Percentiles rank a stretch among this genome's conserved stretches.
Conservation (phyloP, 768 basidiomycete genomes). For the Podaxis mareebaensis region DNA sequence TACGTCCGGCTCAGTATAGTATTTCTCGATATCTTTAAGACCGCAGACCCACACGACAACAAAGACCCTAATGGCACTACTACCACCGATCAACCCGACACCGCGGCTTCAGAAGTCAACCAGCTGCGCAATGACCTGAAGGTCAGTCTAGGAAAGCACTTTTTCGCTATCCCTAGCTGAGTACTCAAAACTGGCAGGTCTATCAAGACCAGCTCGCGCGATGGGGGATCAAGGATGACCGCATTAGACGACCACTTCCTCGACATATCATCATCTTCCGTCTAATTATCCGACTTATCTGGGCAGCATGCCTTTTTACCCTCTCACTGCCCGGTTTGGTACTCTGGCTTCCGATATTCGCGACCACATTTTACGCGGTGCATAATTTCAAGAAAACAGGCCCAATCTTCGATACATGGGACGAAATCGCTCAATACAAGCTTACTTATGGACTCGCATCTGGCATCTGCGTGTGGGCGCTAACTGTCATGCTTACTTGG, state of each 20-base stretch:
- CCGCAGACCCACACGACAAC: constrained; percentile 26
- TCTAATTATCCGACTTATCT: constrained; percentile 62
- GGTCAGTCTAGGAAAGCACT: constrained; percentile 35
- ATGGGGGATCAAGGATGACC: constrained; percentile 83
- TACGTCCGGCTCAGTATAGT: constrained; percentile 73
- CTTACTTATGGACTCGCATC: constrained; percentile 80
- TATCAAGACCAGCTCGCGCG: constrained; percentile 73
- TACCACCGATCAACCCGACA: constrained; percentile 26
- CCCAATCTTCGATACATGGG: constrained; percentile 83
- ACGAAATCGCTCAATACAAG: constrained; percentile 90
- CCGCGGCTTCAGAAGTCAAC: constrained; percentile 28
- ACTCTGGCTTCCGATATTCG: constrained; percentile 83
- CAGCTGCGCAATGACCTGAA: constrained; percentile 56
- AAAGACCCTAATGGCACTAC: constrained; percentile 22
- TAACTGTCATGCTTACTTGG: constrained; percentile 56
- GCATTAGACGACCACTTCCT: constrained; percentile 66
- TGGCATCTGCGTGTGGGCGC: constrained; percentile 67
- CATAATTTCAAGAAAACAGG: constrained; percentile 80
- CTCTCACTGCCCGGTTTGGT: constrained; percentile 75
- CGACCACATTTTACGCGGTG: constrained; percentile 67
- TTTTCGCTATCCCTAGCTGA: constrained; percentile 5
- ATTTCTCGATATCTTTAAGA: constrained; percentile 78
- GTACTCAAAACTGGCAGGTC: constrained; percentile 36
- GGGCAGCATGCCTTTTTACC: constrained; percentile 60
- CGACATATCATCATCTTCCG: constrained; percentile 59